Evolutionary conservation across 192 early-diverging fungal genomes (phyloP).

Genomic region (Coemansia sp.): DNA sequence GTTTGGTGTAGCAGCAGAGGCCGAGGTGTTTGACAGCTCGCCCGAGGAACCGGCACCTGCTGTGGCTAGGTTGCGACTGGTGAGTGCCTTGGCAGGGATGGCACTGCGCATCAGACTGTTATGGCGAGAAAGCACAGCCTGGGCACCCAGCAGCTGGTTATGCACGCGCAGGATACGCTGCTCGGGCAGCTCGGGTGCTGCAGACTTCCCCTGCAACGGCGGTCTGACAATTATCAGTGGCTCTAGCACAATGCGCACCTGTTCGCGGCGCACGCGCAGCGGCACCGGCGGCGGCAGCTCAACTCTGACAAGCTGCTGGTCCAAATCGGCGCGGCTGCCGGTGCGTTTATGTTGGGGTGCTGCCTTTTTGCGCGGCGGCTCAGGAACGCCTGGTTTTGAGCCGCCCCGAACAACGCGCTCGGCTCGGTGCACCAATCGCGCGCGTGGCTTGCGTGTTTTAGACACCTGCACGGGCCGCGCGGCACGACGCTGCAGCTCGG

Average conservation of each 20-base stretch:
- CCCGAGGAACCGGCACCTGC: background rate
- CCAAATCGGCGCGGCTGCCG: slow-evolving; percentile 42
- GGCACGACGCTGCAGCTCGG: slow-evolving; percentile 38
- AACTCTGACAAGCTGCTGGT: slow-evolving; percentile 38
- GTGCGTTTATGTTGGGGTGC: slow-evolving; percentile 24
- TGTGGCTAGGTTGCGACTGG: background rate
- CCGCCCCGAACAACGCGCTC: slow-evolving; percentile 47
- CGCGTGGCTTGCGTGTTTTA: slow-evolving; percentile 17
- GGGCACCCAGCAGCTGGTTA: slow-evolving; percentile 51
- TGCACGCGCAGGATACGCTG: slow-evolving; percentile 40
- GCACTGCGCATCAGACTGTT: slow-evolving; percentile 35
- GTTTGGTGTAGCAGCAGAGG: background rate
- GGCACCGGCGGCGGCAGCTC: slow-evolving; percentile 53
- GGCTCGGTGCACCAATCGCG: slow-evolving; percentile 31
- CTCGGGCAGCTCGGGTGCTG: slow-evolving; percentile 11
- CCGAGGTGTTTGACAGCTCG: too few species aligned
- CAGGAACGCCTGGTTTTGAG: slow-evolving; percentile 5
- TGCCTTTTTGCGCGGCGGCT: background rate
- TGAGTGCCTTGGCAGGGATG: background rate
- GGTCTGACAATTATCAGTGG: slow-evolving; percentile 41
- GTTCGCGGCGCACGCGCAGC: slow-evolving; percentile 49
- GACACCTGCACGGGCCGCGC: slow-evolving; percentile 25
- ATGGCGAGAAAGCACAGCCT: slow-evolving; percentile 48
- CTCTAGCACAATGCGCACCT: slow-evolving; percentile 29
- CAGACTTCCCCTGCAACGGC: background rate